A percentile compares a stretch with the other conserved stretches of the same genome.
These are phyloP conservation scores for Coemansia sp. DNA, from an alignment of 192 early-diverging fungal genomes.

Conservation along the genomic window DNA sequence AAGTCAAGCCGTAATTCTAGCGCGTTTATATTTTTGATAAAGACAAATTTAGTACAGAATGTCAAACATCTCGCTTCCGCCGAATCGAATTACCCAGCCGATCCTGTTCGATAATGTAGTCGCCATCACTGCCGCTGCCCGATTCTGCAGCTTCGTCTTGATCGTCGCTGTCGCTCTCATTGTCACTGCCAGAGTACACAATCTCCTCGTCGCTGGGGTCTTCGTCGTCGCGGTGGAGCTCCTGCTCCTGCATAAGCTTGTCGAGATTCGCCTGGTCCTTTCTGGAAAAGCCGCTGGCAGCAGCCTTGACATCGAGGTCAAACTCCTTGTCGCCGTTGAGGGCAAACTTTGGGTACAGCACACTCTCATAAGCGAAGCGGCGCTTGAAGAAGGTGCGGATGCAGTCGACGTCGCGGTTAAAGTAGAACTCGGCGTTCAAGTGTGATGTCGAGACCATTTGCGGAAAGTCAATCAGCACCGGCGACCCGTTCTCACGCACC, in stretches of 20 bases:
- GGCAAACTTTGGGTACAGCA: slow-evolving; percentile 87
- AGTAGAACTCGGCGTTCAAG: slow-evolving; percentile 93
- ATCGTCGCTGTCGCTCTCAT: slow-evolving; percentile 12
- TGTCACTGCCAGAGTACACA: slow-evolving; percentile 17
- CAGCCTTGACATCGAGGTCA: slow-evolving; percentile 90
- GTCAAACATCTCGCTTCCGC: slow-evolving; percentile 17
- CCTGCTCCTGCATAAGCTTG: slow-evolving; percentile 17
- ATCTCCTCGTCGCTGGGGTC: slow-evolving; percentile 33
- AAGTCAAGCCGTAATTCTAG: slow-evolving; percentile 13
- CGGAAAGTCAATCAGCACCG: slow-evolving; percentile 97
- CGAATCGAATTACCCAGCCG: slow-evolving; percentile 43
- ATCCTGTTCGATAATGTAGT: slow-evolving; percentile 43
- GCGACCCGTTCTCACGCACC: slow-evolving; percentile 73
- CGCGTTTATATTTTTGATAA: background rate
- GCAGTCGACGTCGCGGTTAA: slow-evolving; percentile 98
- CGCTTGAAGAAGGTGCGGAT: slow-evolving; percentile 90
- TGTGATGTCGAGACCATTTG: slow-evolving; percentile 99
- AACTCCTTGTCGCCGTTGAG: slow-evolving; percentile 81
- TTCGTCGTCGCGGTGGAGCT: slow-evolving; percentile 2
- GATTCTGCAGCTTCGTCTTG: slow-evolving; percentile 26
- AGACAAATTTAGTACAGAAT: background rate
- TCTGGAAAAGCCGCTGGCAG: slow-evolving; percentile 93
- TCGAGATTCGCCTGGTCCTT: slow-evolving; percentile 89
- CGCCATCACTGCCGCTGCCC: slow-evolving; percentile 26
- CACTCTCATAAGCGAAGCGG: slow-evolving; percentile 88